These are phyloP conservation scores for Echinosophora koreensis DNA, from an alignment of 306 rosid genomes.

Conservation along the genomic window DNA sequence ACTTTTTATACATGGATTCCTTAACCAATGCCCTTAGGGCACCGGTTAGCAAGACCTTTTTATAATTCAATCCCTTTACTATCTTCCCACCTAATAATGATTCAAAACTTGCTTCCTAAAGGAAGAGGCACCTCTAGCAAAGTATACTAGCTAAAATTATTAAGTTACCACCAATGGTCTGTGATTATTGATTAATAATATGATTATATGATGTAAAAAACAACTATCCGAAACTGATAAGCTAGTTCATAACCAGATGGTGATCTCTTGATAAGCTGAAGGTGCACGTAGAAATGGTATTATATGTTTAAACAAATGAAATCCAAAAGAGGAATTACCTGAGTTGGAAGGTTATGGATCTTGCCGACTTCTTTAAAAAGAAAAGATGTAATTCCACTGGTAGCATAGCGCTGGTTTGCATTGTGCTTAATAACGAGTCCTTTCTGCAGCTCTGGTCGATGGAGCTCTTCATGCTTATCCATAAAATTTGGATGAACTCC, in stretches of 20 bases:
- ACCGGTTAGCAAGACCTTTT: too few relatives aligned
- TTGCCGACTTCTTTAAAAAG: conserved; percentile 88
- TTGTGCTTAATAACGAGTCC: conserved; percentile 94
- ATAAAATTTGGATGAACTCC: conserved; percentile 94
- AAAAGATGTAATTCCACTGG: conserved; percentile 89
- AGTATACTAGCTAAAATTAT: neutral
- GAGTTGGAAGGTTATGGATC: conserved; percentile 85
- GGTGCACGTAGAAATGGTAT: conserved; percentile 16
- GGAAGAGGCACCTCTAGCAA: conserved; percentile 21
- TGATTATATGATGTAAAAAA: neutral
- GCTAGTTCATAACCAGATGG: neutral
- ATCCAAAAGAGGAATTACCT: conserved; percentile 58
- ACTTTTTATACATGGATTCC: too few relatives aligned
- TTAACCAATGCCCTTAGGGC: too few relatives aligned
- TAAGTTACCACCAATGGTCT: conserved; percentile 13
- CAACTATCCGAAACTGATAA: conserved; percentile 7
- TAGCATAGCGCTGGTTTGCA: conserved; percentile 97
- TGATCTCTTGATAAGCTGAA: neutral
- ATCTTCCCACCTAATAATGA: conserved; percentile 28
- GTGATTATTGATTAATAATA: neutral
- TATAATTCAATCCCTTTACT: neutral
- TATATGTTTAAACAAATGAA: conserved; percentile 13
- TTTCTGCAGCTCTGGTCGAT: conserved; percentile 89
- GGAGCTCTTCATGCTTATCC: conserved; percentile 95
- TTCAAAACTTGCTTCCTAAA: neutral